phyloP scores from a whole-genome alignment of 2,329 filamentous ascomycete genomes.

The Exophiala lecanii-corni region DNA sequence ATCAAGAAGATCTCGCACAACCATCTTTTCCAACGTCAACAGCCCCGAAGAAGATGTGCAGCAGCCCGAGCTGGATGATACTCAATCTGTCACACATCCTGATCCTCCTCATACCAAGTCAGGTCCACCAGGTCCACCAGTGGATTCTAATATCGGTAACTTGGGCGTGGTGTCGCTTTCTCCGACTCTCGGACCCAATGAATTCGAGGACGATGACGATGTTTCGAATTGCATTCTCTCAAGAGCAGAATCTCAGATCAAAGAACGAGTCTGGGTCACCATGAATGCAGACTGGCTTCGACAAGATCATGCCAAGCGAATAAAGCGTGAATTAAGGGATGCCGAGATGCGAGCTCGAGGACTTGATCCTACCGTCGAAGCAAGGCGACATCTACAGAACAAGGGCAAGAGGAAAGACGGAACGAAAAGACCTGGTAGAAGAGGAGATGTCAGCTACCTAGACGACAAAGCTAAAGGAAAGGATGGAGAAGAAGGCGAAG shows the following conservation, averaged over 20 bases:
- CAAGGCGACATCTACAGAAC: slow-evolving; percentile 26
- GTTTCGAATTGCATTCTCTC: slow-evolving; percentile 74
- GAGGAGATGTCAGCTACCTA: slow-evolving; percentile 45
- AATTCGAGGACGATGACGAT: slow-evolving; percentile 87
- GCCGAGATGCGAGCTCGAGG: slow-evolving; percentile 41
- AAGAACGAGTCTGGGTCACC: slow-evolving; percentile 90
- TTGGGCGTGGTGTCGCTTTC: slow-evolving; percentile 21
- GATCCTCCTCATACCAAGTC: not conserved
- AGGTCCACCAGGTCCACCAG: slow-evolving; percentile 15
- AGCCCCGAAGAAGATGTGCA: not conserved
- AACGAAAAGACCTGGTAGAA: slow-evolving; percentile 40
- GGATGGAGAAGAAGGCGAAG: slow-evolving; percentile 35
- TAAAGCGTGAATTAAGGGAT: slow-evolving; percentile 63
- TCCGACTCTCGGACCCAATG: slow-evolving; percentile 60
- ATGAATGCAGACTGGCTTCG: slow-evolving; percentile 93
- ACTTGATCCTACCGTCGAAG: slow-evolving; percentile 28
- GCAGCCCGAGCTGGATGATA: not conserved
- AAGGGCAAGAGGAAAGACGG: slow-evolving; percentile 44
- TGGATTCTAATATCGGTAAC: slow-evolving; percentile 22
- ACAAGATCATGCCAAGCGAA: slow-evolving; percentile 75
- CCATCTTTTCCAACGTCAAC: not conserved
- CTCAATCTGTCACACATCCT: not conserved
- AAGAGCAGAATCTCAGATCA: slow-evolving; percentile 69
- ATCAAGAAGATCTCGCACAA: not conserved
- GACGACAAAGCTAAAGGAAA: slow-evolving; percentile 43